Conservation (phyloP, 1,284 basidiomycete genomes). For the Cryptococcus deneoformans region DNA sequence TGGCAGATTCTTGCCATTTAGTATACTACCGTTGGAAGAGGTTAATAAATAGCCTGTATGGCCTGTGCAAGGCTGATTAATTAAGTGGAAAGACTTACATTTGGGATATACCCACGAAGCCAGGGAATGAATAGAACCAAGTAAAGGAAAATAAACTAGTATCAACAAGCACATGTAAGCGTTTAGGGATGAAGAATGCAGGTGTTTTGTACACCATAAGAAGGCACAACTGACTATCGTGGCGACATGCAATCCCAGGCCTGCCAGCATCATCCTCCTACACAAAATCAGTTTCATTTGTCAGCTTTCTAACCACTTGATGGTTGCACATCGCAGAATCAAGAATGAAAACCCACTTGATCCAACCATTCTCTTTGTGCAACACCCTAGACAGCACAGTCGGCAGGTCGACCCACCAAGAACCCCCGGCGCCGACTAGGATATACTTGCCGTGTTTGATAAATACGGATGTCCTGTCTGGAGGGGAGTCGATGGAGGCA, state of each 20-base stretch:
- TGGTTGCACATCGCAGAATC: not conserved
- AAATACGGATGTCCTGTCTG: slow-evolving; percentile 4
- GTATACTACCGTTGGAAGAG: slow-evolving; percentile 35
- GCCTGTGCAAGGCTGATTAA: not conserved
- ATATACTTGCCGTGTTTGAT: slow-evolving; percentile 49
- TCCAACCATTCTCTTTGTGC: slow-evolving; percentile 22
- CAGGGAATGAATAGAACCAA: slow-evolving; percentile 48
- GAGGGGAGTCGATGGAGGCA: slow-evolving; percentile 9
- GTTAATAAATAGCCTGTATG: too few species aligned
- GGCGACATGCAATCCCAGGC: slow-evolving; percentile 26
- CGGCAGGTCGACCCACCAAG: slow-evolving; percentile 39
- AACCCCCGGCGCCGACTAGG: slow-evolving; percentile 29
- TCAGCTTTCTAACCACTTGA: not conserved
- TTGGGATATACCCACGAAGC: slow-evolving; percentile 46
- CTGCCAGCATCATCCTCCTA: slow-evolving; percentile 19
- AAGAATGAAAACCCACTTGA: slow-evolving; percentile 15
- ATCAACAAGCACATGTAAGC: not conserved
- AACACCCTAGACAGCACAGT: slow-evolving; percentile 19
- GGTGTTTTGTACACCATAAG: not conserved
- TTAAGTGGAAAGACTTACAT: slow-evolving; percentile 26
- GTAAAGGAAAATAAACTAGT: slow-evolving; percentile 46
- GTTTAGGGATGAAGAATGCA: not conserved
- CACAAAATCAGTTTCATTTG: not conserved
- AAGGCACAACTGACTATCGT: slow-evolving; percentile 31
- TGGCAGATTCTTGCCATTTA: slow-evolving; percentile 46